A percentile compares a stretch with the other conserved stretches of the same genome.
Conservation (phyloP, 2,329 filamentous ascomycete species). For the Nemania abortiva region DNA sequence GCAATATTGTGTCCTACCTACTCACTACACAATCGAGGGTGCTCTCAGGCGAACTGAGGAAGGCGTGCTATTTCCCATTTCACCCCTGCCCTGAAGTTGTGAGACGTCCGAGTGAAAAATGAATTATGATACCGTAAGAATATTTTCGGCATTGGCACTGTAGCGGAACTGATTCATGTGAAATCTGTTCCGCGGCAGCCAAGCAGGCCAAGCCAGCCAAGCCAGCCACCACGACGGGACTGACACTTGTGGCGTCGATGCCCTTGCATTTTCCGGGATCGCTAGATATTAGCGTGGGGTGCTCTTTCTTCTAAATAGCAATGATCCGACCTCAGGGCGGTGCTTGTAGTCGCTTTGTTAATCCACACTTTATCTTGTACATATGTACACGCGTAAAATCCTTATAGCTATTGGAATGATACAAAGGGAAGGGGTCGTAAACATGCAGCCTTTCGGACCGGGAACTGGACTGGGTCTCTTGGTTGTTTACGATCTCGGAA, state of each 20-base stretch:
- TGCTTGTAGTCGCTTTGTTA: neutral
- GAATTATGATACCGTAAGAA: neutral
- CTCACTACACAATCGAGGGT: no score
- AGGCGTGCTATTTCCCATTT: neutral
- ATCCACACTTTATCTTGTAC: neutral
- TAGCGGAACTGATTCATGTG: conserved; percentile 11
- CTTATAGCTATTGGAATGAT: neutral
- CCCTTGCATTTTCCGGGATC: conserved; percentile 14
- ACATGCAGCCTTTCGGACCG: neutral
- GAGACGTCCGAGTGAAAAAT: neutral
- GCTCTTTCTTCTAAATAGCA: neutral
- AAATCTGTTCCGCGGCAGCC: neutral
- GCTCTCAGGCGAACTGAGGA: neutral
- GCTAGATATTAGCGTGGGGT: neutral
- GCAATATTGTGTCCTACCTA: neutral
- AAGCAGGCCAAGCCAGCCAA: neutral
- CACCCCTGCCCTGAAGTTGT: neutral
- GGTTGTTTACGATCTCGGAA: neutral
- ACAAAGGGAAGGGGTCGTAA: neutral
- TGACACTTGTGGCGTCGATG: conserved; percentile 29
- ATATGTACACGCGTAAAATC: neutral
- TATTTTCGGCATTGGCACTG: neutral
- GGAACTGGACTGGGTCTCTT: no score
- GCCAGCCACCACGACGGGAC: neutral
- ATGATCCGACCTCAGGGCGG: neutral